These are phyloP conservation scores for Linnemannia elongata DNA, from an alignment of 192 early-diverging fungal species.

Conservation along the genomic window DNA sequence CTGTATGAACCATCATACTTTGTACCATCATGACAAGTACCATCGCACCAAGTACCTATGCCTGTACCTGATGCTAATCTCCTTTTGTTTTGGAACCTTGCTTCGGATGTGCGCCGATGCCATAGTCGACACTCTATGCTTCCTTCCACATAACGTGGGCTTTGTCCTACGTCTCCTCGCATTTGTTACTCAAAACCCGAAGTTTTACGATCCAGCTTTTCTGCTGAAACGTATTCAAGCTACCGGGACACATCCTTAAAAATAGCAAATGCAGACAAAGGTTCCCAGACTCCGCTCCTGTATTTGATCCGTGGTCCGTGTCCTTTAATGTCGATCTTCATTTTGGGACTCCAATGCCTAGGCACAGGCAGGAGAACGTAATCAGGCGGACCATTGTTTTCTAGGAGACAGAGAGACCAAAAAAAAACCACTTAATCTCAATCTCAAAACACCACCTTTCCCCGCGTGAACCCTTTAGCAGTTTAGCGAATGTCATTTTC, in stretches of 20 bases:
- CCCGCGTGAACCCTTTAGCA: no score
- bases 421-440: background rate
- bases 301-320: background rate
- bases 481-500: no score
- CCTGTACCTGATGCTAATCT: background rate
- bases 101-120: background rate
- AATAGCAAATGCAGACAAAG: background rate
- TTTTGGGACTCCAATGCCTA: no score
- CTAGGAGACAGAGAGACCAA: background rate
- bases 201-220: background rate
- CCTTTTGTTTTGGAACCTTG: background rate
- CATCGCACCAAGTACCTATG: no score
- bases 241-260: background rate
- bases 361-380: no score
- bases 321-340: background rate
- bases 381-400: background rate
- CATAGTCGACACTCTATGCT: background rate
- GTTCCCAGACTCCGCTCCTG: background rate
- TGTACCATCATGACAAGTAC: no score
- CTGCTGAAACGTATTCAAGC: background rate
- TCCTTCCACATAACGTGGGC: no score
- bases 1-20: no score
- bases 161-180: no score
- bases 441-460: no score
- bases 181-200: no score